Percentiles rank a stretch among this genome's conserved stretches.
Evolutionary conservation across 2,329 filamentous ascomycete species (phyloP).

Genomic region (Colletotrichum liaoningense): DNA sequence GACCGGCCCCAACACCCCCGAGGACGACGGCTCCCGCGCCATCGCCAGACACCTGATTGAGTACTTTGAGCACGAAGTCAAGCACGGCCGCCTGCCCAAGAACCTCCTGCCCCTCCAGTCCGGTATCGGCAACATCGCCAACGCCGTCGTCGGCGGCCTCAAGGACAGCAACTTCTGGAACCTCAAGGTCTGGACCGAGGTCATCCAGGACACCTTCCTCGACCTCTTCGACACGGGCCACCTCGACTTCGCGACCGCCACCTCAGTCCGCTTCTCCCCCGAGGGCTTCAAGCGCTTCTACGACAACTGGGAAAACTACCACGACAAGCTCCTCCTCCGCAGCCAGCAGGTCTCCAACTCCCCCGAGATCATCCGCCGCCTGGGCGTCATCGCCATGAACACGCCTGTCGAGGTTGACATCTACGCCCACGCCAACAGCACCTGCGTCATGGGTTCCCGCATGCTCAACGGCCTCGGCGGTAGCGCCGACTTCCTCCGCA

Average conservation of each 20-base stretch:
- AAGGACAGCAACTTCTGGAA: constrained; percentile 85
- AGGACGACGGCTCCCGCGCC: constrained; percentile 76
- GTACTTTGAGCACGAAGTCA: constrained; percentile 85
- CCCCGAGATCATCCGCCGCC: constrained; percentile 87
- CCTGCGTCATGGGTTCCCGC: constrained; percentile 87
- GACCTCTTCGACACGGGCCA: constrained; percentile 91
- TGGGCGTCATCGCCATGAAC: constrained; percentile 95
- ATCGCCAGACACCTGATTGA: constrained; percentile 88
- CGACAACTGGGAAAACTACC: constrained; percentile 83
- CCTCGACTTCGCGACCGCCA: constrained; percentile 90
- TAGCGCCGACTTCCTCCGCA: constrained; percentile 84
- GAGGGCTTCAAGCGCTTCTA: constrained; percentile 94
- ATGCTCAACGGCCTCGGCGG: constrained; percentile 90
- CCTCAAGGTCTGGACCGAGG: constrained; percentile 93
- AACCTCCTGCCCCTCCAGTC: constrained; percentile 86
- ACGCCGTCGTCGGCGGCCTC: constrained; percentile 88
- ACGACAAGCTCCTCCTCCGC: constrained; percentile 84
- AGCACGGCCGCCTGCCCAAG: constrained; percentile 78
- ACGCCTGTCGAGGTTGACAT: constrained; percentile 95
- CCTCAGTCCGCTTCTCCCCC: constrained; percentile 89
- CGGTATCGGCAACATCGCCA: constrained; percentile 93
- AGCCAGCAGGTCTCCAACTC: constrained; percentile 91
- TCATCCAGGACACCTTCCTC: constrained; percentile 92
- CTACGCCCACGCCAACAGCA: constrained; percentile 92
- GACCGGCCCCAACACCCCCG: constrained; percentile 78